phyloP scores from a whole-genome alignment of 2,329 filamentous ascomycete species.

The Fusarium siculi region DNA sequence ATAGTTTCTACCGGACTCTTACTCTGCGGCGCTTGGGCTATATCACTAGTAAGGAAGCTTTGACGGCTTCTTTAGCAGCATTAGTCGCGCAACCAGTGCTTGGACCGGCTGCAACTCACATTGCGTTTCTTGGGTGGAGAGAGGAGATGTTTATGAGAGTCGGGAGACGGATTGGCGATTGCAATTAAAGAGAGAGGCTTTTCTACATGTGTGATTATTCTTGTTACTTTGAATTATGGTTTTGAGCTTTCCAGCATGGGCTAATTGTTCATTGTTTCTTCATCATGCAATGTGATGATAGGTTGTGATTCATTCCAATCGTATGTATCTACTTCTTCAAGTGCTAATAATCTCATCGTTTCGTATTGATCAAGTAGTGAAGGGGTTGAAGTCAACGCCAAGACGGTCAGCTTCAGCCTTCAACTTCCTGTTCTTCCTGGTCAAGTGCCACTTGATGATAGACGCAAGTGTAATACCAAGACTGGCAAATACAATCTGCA shows the following conservation, averaged over 20 bases:
- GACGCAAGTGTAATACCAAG: constrained; percentile 18
- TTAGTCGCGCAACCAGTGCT: neutral
- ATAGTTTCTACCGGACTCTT: neutral
- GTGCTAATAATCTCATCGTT: too few species aligned
- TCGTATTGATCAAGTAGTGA: constrained; percentile 12
- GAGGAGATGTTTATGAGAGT: neutral
- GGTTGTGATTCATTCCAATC: too few species aligned
- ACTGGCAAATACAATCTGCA: constrained; percentile 30
- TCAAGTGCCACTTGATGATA: constrained; percentile 29
- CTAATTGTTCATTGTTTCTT: too few species aligned
- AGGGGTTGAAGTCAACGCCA: constrained; percentile 25
- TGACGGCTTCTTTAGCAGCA: neutral
- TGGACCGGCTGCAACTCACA: constrained; percentile 9
- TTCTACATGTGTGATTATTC: too few species aligned
- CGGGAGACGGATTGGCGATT: neutral
- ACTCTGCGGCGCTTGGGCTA: neutral
- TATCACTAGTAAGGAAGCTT: neutral
- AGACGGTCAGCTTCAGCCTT: constrained; percentile 22
- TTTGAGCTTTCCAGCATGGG: too few species aligned
- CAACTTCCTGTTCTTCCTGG: constrained; percentile 34
- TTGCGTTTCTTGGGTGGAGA: constrained; percentile 8
- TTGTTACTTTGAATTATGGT: too few species aligned
- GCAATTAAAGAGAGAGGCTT: accelerated
- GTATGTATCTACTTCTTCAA: too few species aligned
- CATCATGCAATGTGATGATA: too few species aligned